phyloP scores from a whole-genome alignment of 2,329 filamentous ascomycete species.

The Emmonsiellopsis sp. region DNA sequence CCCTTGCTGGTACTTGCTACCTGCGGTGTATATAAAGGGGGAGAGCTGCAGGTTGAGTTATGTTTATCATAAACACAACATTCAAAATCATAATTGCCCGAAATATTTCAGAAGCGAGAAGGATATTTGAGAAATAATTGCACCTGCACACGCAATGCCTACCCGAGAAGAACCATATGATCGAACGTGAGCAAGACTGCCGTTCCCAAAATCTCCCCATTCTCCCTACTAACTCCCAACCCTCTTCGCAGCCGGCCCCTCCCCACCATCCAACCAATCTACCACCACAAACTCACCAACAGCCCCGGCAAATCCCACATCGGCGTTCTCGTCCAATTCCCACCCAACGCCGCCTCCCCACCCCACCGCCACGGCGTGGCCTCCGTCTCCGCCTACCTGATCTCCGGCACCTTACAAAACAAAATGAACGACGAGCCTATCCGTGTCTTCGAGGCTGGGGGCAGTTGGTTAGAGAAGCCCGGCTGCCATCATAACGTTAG shows the following conservation, averaged over 20 bases:
- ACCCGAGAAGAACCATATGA: no score
- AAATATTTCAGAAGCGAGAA: no score
- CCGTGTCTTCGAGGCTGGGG: slow-evolving; percentile 26
- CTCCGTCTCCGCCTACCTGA: slow-evolving; percentile 31
- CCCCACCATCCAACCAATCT: slow-evolving; percentile 18
- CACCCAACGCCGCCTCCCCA: slow-evolving; percentile 32
- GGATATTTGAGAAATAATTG: no score
- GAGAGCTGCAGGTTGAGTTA: no score
- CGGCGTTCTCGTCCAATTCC: slow-evolving; percentile 28
- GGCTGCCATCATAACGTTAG: slow-evolving; percentile 42
- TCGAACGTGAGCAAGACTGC: no score
- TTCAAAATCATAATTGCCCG: no score
- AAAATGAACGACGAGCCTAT: slow-evolving; percentile 43
- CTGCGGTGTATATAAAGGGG: no score
- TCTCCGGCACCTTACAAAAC: slow-evolving; percentile 33
- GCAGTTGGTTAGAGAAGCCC: slow-evolving; percentile 36
- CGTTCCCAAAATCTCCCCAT: no score
- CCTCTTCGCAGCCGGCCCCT: slow-evolving; percentile 18
- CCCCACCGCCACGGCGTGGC: slow-evolving; percentile 40
- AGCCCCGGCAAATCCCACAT: slow-evolving; percentile 33
- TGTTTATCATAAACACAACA: no score
- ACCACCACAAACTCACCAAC: slow-evolving; percentile 29
- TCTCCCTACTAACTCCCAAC: no score
- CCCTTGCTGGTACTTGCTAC: no score
- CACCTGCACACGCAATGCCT: no score